Evolutionary conservation across 495 filamentous ascomycete genomes (phyloP).

Genomic region (Hypoxylon lenormandii): DNA sequence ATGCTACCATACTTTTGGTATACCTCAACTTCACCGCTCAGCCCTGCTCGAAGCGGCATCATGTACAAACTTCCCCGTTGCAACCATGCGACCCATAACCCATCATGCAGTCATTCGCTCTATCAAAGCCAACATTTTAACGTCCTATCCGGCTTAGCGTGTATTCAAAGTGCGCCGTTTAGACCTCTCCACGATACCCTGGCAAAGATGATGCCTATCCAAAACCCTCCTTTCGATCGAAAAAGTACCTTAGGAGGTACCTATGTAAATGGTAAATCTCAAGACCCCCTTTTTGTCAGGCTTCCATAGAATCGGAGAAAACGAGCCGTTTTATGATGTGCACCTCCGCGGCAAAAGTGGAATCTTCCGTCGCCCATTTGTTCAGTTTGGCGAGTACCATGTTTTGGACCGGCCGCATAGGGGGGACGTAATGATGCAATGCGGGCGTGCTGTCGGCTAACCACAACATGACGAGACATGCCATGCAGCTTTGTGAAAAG

Average conservation of each 20-base stretch:
- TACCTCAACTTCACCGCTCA: conserved; percentile 20
- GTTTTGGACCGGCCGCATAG: conserved; percentile 44
- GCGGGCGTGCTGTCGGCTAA: conserved; percentile 46
- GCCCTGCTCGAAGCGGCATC: conserved; percentile 13
- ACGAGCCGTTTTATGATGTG: conserved; percentile 47
- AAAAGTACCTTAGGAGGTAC: neutral
- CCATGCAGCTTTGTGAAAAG: conserved; percentile 51
- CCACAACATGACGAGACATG: conserved; percentile 46
- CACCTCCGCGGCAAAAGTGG: conserved; percentile 49
- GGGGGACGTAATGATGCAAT: conserved; percentile 46
- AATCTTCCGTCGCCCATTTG: conserved; percentile 49
- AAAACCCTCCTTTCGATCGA: too few species aligned
- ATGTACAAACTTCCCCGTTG: conserved; percentile 2
- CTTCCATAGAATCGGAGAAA: conserved; percentile 45
- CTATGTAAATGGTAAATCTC: neutral
- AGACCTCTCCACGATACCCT: neutral
- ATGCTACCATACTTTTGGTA: conserved; percentile 17
- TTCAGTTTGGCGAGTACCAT: conserved; percentile 46
- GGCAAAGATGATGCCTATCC: neutral
- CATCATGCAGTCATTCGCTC: neutral
- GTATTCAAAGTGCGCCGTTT: neutral
- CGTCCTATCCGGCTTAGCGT: conserved; percentile 6
- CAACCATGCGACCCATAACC: neutral
- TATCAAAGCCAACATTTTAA: conserved; percentile 7
- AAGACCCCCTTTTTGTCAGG: neutral